Evolutionary conservation across 371 early-diverging fungal species (phyloP), one percentile per base, ranked within the genome.

Genomic region (Gilbertella persicaria): DNA sequence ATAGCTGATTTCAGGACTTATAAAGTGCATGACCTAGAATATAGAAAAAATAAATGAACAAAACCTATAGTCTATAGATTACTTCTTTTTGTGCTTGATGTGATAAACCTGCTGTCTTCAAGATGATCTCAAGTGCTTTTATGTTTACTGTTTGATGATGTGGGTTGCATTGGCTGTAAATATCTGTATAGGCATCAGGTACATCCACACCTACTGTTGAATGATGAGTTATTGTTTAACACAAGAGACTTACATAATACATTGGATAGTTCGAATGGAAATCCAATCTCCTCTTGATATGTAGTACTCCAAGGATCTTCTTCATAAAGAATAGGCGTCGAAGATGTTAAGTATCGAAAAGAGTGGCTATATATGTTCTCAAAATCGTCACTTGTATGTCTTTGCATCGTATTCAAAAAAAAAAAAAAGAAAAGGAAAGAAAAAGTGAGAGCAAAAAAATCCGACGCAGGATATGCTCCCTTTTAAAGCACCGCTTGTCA

Each of bases 1-100:
- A 73, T 78, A 71, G 26, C 75, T 69, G 2, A 73, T 62, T 30
- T 74, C 81, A 8, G 76, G 69, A 29, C 79, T 67, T 5, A 60
- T 21, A 30, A 53, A 21, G 43, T 26, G 41, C 37, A 53, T 43
- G 45, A 60, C 35, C 60, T 60, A 2, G 24, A 23, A 9, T 38
- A 19, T 38, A 6, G 29, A 10, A 28, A 19, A 21, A 25, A 26
- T 19, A 2, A 41, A 5, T 17, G 4, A 48, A 21, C 19, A 28
- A 21, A 40, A 23, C 16, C 0, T 19, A 29, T 10, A 39, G 3
- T 14, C 9, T 9, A 2, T 17, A 10, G 17, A 14, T 43, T 43
- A 53, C 60, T 28, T 48, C 23, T 47, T 48, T 38, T 16, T 53
- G 48, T 14, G 12, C 17, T 35, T 35, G 29, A 41, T 36, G 8